Conservation (phyloP, 1,284 basidiomycete species). For the Sanghuangporus sanghuang region DNA sequence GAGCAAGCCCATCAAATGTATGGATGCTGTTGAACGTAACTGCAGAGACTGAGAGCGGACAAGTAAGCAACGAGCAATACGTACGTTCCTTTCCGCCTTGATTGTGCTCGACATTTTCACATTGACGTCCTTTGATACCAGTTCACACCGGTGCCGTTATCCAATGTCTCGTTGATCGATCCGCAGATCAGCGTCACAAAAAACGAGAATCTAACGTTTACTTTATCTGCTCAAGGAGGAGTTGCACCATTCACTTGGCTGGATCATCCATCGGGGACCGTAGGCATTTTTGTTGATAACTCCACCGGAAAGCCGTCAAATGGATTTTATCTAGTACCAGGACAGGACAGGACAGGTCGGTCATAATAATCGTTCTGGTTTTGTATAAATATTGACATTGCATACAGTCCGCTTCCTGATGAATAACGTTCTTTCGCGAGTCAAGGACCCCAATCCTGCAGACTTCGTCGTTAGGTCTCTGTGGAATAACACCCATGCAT, state of each 20-base stretch:
- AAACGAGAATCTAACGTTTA: constrained; percentile 38
- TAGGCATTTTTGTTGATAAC: constrained; percentile 48
- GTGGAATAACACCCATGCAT: constrained; percentile 50
- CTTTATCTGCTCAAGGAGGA: constrained; percentile 45
- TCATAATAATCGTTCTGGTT: constrained; percentile 12
- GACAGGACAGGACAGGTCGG: constrained; percentile 43
- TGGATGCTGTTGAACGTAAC: constrained; percentile 50
- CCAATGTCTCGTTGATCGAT: constrained; percentile 40
- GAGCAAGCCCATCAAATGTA: constrained; percentile 37
- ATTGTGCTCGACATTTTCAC: neutral
- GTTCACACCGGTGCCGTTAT: constrained; percentile 51
- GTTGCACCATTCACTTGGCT: constrained; percentile 57
- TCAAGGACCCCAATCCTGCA: constrained; percentile 32
- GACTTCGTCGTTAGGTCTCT: constrained; percentile 51
- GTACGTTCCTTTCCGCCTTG: constrained; percentile 30
- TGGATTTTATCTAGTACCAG: constrained; percentile 51
- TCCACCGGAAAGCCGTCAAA: constrained; percentile 38
- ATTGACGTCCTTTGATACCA: constrained; percentile 21
- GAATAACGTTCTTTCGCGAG: constrained; percentile 35
- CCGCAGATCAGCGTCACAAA: constrained; percentile 38
- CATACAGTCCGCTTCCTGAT: constrained; percentile 40
- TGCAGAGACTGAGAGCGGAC: constrained; percentile 37
- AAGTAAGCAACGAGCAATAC: constrained; percentile 47
- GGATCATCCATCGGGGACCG: constrained; percentile 48
- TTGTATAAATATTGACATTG: constrained; percentile 22